Evolutionary conservation across 306 rosid species (phyloP).

Genomic region (Vigna unguiculata): DNA sequence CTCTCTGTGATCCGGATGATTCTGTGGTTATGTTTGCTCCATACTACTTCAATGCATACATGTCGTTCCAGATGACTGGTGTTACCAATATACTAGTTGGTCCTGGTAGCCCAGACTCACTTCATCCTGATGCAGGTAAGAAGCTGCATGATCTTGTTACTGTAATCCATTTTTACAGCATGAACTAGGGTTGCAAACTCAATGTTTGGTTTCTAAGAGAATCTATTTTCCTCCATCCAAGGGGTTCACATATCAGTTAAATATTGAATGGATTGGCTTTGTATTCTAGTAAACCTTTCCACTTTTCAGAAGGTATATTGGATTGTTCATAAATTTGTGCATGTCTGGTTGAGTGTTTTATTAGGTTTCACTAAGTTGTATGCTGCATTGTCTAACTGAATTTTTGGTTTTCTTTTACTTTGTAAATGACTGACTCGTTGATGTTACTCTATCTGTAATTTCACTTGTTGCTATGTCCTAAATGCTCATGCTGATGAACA

Average conservation of each 20-base stretch:
- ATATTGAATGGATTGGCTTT: constrained; percentile 13
- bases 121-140: constrained; percentile 91
- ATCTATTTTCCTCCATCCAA: constrained; percentile 1
- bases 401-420: constrained; percentile 18
- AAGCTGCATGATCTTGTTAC: constrained; percentile 9
- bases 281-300: constrained; percentile 14
- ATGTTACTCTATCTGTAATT: constrained; percentile 13
- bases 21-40: constrained; percentile 93
- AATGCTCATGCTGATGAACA: neutral
- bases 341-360: constrained; percentile 8
- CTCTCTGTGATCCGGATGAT: constrained; percentile 94
- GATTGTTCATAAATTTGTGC: neutral
- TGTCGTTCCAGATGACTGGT: constrained; percentile 98
- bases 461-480: constrained; percentile 5
- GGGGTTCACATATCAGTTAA: neutral
- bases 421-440: neutral
- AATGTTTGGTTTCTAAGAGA: constrained; percentile 20
- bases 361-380: constrained; percentile 1
- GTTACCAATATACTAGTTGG: constrained; percentile 86
- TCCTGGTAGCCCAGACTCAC: constrained; percentile 77
- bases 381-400: constrained; percentile 10
- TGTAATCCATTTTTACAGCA: constrained; percentile 26
- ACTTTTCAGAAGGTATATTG: constrained; percentile 16
- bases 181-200: constrained; percentile 26
- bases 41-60: constrained; percentile 91